Base-by-base conservation (phyloP, 2,329 filamentous ascomycete species). In the Fusarium torreyae region DNA sequence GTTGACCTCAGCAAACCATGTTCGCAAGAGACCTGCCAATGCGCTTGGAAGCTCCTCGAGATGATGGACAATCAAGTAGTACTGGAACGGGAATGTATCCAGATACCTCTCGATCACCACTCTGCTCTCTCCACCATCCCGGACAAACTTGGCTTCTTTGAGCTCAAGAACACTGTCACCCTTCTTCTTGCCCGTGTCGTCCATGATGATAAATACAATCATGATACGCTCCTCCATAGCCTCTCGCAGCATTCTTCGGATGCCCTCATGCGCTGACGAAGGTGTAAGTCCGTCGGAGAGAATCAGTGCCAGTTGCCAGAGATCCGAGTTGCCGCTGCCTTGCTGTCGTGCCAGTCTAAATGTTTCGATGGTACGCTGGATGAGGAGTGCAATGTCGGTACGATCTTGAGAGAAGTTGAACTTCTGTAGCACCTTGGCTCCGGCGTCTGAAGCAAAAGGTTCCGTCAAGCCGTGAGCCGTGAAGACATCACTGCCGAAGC, bases 201-300 rank as follows among this genome's bases (percentile, higher is more conserved):
- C 96, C 76, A 99, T 94, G 75, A 99, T 92, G 74, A 99, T 93
- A 79, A 99, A 99, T 7, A 99, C 95, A 68, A 98, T 90, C 93
- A 99, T 98, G 77, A 99, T 97, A 17, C 94, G 87, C 81, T 98
- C 93, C 79, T 98, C 94, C 75, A 94, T 90, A 1, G 96, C 95
- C 80, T 95, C 91, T 11, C 96, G 87, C 13, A 99, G 89, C 22
- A 98, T 86, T 7, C 93, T 86, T 17, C 92, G 88, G 71, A 99
- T 94, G 7, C 88, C 86, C 18, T 94, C 93, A 78, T 98, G 95
- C 48, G 94, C 91, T 2, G 85, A 83, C 38, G 87, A 89, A 53
- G 97, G 94, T 71, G 94, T 98, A 24, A 98, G 89, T 10, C 97
- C 96, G 75, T 99, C 96, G 0, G 93, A 97, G 54, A 99, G 90